A percentile compares a stretch with the other conserved stretches of the same genome.
Evolutionary conservation across 345 rosid genomes (phyloP).

Genomic region (Hibiscus tridactylites): DNA sequence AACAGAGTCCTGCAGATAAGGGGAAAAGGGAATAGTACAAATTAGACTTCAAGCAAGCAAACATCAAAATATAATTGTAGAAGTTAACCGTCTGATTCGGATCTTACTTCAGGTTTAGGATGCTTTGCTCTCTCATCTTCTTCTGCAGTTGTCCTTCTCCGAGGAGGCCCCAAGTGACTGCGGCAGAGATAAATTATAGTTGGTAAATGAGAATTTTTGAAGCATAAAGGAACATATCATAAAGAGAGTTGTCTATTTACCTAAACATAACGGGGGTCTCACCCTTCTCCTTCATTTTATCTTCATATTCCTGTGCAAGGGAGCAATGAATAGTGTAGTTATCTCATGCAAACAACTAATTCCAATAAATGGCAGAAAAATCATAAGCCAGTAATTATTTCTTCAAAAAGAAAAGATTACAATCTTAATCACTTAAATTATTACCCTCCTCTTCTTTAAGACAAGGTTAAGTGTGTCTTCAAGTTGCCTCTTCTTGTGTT

Average conservation of each 20-base stretch:
- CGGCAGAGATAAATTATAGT: constrained; percentile 24
- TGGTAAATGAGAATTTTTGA: constrained; percentile 16
- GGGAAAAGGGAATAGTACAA: constrained; percentile 5
- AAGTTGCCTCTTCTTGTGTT: constrained; percentile 97
- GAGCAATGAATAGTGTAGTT: constrained; percentile 3
- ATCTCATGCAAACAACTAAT: constrained; percentile 7
- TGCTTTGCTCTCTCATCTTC: constrained; percentile 79
- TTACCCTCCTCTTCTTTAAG: constrained; percentile 84
- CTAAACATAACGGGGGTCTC: constrained; percentile 97
- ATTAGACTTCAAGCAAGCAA: constrained; percentile 2
- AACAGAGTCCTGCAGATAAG: constrained; percentile 75
- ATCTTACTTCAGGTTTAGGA: constrained; percentile 77
- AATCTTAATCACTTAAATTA: background rate
- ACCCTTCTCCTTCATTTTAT: constrained; percentile 93
- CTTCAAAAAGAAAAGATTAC: background rate
- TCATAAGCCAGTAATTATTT: background rate
- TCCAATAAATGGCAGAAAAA: constrained; percentile 7
- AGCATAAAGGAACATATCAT: background rate
- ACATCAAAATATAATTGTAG: constrained; percentile 8
- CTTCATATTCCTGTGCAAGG: constrained; percentile 62
- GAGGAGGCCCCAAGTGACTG: constrained; percentile 89
- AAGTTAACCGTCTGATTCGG: constrained; percentile 6
- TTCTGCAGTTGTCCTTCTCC: constrained; percentile 67
- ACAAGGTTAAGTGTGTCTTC: constrained; percentile 95
- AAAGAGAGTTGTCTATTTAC: constrained; percentile 26